Evolutionary conservation across 1,284 basidiomycete species (phyloP).

Genomic region (Malassezia brasiliensis): DNA sequence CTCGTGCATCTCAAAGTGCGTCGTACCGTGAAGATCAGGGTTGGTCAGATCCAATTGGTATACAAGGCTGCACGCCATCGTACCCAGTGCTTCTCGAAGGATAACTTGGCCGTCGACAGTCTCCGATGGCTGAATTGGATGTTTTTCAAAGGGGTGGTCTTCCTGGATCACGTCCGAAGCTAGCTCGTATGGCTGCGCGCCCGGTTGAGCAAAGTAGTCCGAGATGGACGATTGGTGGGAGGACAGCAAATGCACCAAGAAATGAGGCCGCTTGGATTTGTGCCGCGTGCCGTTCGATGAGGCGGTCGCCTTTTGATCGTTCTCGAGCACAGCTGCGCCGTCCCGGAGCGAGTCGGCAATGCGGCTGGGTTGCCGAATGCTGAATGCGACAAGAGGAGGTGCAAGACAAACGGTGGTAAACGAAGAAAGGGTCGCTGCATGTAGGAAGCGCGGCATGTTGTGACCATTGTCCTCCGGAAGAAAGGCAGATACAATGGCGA

Average conservation of each 20-base stretch:
- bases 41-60: constrained; percentile 18
- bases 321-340: neutral
- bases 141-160: constrained; percentile 2
- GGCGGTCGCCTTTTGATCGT: neutral
- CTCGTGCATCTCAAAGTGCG: constrained; percentile 1
- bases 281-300: neutral
- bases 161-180: neutral
- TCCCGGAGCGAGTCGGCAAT: constrained; percentile 17
- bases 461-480: constrained; percentile 2
- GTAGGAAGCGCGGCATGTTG: constrained; percentile 2
- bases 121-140: neutral
- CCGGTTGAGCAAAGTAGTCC: constrained; percentile 17
- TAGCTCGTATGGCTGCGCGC: constrained; percentile 6
- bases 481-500: constrained; percentile 19
- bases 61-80: constrained; percentile 19
- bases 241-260: constrained; percentile 20
- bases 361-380: constrained; percentile 18
- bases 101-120: constrained; percentile 10
- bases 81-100: constrained; percentile 13
- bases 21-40: constrained; percentile 10
- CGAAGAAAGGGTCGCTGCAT: constrained; percentile 20
- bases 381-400: constrained; percentile 20
- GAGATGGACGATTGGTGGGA: constrained; percentile 9
- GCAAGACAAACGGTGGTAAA: constrained; percentile 20
- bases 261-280: constrained; percentile 11